Evolutionary conservation across 2,329 filamentous ascomycete species (phyloP).

Genomic region (Didymella lethalis): DNA sequence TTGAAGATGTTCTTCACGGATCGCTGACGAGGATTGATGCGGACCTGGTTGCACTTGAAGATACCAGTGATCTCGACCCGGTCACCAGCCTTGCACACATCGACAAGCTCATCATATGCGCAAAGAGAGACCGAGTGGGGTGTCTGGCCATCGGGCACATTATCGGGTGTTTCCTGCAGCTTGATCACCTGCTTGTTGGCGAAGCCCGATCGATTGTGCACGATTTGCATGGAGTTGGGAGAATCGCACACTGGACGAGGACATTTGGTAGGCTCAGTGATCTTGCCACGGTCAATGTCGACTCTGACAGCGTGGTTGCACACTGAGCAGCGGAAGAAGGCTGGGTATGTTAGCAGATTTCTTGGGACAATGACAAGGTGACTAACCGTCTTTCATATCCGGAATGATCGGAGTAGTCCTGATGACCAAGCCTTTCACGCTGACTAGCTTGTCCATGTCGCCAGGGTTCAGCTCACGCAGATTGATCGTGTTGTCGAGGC

Average conservation of each 20-base stretch:
- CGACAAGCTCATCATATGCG: conserved; percentile 95
- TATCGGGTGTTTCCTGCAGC: conserved; percentile 95
- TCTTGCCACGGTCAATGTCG: conserved; percentile 93
- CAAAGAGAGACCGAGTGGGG: conserved; percentile 97
- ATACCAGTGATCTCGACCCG: conserved; percentile 95
- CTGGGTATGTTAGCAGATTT: conserved; percentile 52
- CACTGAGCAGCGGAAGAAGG: conserved; percentile 94
- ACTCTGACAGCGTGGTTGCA: conserved; percentile 92
- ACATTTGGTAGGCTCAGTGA: conserved; percentile 90
- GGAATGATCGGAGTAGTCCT: conserved; percentile 95
- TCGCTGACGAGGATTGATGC: conserved; percentile 90
- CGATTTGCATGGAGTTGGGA: conserved; percentile 96
- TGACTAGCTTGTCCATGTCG: conserved; percentile 96
- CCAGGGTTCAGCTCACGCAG: conserved; percentile 93
- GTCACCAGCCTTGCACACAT: conserved; percentile 98
- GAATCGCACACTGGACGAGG: conserved; percentile 81
- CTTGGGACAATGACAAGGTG: not conserved
- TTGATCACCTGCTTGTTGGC: conserved; percentile 99
- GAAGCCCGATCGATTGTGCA: conserved; percentile 94
- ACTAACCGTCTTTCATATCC: conserved; percentile 86
- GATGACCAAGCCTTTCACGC: conserved; percentile 95
- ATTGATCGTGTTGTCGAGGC: conserved; percentile 85
- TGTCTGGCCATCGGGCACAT: conserved; percentile 92
- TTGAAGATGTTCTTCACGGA: conserved; percentile 96
- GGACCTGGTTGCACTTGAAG: conserved; percentile 92